Percentiles rank a stretch among this genome's conserved stretches.
Evolutionary conservation across 2,329 filamentous ascomycete species (phyloP).

Genomic region (Aspergillus ustus): DNA sequence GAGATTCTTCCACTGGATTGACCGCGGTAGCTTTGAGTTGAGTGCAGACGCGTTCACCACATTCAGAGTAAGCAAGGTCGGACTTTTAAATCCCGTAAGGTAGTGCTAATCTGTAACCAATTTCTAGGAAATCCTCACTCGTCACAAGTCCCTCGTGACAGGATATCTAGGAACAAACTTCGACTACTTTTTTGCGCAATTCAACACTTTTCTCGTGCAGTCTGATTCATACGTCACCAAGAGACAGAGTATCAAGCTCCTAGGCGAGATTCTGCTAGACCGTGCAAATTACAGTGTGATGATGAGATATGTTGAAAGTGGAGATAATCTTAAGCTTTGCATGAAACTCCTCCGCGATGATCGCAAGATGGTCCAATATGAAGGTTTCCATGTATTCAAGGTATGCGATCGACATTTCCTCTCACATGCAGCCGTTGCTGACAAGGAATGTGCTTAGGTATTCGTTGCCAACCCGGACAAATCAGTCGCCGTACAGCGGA

Average conservation of each 20-base stretch:
- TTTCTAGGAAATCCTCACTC: slow-evolving; percentile 82
- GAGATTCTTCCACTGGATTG: slow-evolving; percentile 97
- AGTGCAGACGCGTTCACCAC: slow-evolving; percentile 97
- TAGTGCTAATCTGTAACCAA: slow-evolving; percentile 17
- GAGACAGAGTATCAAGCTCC: slow-evolving; percentile 93
- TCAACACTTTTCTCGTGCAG: slow-evolving; percentile 85
- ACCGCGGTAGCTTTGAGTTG: slow-evolving; percentile 94
- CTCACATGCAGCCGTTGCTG: slow-evolving; percentile 18
- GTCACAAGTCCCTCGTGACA: slow-evolving; percentile 88
- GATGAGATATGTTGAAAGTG: slow-evolving; percentile 94
- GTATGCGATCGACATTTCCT: slow-evolving; percentile 40
- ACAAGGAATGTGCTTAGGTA: slow-evolving; percentile 58
- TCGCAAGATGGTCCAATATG: slow-evolving; percentile 98
- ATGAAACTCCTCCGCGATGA: slow-evolving; percentile 97
- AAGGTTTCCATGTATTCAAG: slow-evolving; percentile 99
- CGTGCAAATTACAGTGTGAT: slow-evolving; percentile 97
- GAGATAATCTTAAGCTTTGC: slow-evolving; percentile 95
- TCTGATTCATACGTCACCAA: slow-evolving; percentile 98
- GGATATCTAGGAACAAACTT: slow-evolving; percentile 89
- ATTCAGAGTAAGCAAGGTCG: slow-evolving; percentile 71
- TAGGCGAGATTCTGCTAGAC: slow-evolving; percentile 92
- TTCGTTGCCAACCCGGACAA: slow-evolving; percentile 99
- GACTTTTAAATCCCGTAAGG: not conserved
- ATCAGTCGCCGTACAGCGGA: slow-evolving; percentile 92
- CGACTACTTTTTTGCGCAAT: slow-evolving; percentile 87